phyloP scores from a whole-genome alignment of 352 stramenopile genomes.

The Phytophthora sansomeana region DNA sequence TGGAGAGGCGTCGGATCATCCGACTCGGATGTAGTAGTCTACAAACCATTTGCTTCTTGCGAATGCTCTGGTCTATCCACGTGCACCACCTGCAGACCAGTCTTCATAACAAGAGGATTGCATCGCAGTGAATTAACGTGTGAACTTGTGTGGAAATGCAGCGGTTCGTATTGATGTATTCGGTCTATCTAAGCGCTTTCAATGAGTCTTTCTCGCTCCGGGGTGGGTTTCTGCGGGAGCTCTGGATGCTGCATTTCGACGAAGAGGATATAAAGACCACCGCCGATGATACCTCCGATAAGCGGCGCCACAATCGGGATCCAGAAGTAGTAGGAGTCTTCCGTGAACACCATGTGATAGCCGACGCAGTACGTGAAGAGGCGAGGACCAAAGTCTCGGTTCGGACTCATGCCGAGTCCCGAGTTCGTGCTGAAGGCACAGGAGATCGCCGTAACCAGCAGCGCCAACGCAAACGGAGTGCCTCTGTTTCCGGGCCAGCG shows the following conservation, averaged over 20 bases:
- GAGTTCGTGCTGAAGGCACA: conserved; percentile 53
- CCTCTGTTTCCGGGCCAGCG: conserved; percentile 32
- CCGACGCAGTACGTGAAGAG: conserved; percentile 38
- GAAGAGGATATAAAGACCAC: conserved; percentile 48
- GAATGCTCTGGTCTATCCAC: conserved; percentile 22
- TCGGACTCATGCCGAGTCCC: conserved; percentile 55
- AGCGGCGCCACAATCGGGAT: conserved; percentile 54
- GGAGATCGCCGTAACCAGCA: conserved; percentile 48
- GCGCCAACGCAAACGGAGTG: conserved; percentile 36
- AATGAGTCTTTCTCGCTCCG: conserved; percentile 7
- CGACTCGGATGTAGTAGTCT: conserved; percentile 1
- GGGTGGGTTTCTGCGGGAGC: conserved; percentile 14
- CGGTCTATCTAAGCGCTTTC: conserved; percentile 18
- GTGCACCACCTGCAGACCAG: background rate
- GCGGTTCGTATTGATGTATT: background rate
- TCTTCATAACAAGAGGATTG: too few species aligned
- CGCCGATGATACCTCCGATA: conserved; percentile 46
- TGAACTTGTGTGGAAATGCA: background rate
- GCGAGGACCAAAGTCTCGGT: conserved; percentile 57
- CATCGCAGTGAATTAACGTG: background rate
- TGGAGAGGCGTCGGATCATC: too few species aligned
- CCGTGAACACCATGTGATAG: conserved; percentile 57
- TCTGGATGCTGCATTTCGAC: conserved; percentile 61
- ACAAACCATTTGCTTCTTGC: conserved; percentile 9
- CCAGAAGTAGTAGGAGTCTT: conserved; percentile 48